phyloP scores from a whole-genome alignment of 2,329 filamentous ascomycete species.

The Xylaria sp. region DNA sequence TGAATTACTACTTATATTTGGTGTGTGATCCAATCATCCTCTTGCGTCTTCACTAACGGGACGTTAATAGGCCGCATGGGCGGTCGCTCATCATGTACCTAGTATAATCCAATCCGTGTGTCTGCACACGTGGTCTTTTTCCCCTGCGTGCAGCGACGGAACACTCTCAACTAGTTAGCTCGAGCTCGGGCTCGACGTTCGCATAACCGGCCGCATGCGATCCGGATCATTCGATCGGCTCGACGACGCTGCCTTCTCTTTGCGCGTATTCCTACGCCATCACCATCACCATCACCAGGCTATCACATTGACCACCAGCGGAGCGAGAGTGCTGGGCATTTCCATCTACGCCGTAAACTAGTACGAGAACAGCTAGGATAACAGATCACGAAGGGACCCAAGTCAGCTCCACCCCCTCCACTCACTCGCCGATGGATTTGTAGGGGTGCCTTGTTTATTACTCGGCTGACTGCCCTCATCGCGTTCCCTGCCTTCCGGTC shows the following conservation, averaged over 20 bases:
- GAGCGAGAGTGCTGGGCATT: neutral
- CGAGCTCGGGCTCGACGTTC: neutral
- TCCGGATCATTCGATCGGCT: constrained; percentile 11
- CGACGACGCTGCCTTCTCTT: neutral
- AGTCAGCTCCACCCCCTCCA: constrained; percentile 17
- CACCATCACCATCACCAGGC: no score
- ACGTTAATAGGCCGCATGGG: constrained; percentile 22
- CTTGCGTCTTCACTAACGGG: constrained; percentile 22
- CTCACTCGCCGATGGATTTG: constrained; percentile 7
- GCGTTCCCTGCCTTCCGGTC: constrained; percentile 1
- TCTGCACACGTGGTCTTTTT: constrained; percentile 28
- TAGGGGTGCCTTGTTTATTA: constrained; percentile 11
- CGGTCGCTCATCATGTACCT: constrained; percentile 25
- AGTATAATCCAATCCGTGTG: neutral
- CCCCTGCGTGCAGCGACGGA: constrained; percentile 20
- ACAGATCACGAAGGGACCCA: constrained; percentile 3
- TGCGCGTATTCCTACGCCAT: neutral
- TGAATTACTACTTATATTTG: constrained; percentile 22
- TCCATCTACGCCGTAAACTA: neutral
- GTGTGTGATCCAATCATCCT: constrained; percentile 27
- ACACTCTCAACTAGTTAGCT: constrained; percentile 9
- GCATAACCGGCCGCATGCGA: constrained; percentile 24
- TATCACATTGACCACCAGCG: neutral
- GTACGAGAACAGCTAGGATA: constrained; percentile 1
- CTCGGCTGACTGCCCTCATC: constrained; percentile 1